A percentile compares a stretch with the other conserved stretches of the same genome.
These are phyloP conservation scores for Agaricus blazei DNA, from an alignment of 768 basidiomycete species.

Conservation along the genomic window DNA sequence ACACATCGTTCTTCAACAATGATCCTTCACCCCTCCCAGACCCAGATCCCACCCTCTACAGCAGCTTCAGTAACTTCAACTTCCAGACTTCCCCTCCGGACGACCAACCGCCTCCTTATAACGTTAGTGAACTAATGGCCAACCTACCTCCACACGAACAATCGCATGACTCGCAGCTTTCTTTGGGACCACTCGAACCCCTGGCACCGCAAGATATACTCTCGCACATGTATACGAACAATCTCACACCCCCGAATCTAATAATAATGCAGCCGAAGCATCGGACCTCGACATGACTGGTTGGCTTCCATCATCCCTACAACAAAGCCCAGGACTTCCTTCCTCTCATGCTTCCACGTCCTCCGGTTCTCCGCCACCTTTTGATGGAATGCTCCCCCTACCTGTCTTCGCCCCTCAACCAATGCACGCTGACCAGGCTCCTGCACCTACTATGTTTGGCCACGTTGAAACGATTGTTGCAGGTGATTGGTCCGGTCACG, in stretches of 20 bases:
- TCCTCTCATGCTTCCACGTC: slow-evolving; percentile 8
- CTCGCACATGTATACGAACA: slow-evolving; percentile 6
- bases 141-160: slow-evolving; percentile 9
- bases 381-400: slow-evolving; percentile 3
- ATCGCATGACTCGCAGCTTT: not conserved
- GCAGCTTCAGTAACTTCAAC: slow-evolving; percentile 8
- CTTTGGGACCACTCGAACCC: slow-evolving; percentile 7
- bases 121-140: slow-evolving; percentile 3
- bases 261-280: slow-evolving; percentile 5
- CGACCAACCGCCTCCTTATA: slow-evolving; percentile 7
- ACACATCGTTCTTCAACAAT: slow-evolving; percentile 6
- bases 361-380: slow-evolving; percentile 7
- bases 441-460: not conserved
- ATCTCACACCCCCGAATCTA: slow-evolving; percentile 3
- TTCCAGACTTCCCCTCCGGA: slow-evolving; percentile 5
- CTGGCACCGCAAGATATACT: slow-evolving; percentile 8
- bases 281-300: slow-evolving; percentile 7
- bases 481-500: not conserved
- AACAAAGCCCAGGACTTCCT: slow-evolving; percentile 4
- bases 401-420: slow-evolving; percentile 9
- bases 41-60: slow-evolving; percentile 12
- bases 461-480: not conserved
- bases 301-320: slow-evolving; percentile 6
- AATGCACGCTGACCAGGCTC: not conserved
- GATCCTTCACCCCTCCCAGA: slow-evolving; percentile 13